Base-by-base conservation (phyloP, 2,329 filamentous ascomycete species). In the Aspergillus novoparasiticus region DNA sequence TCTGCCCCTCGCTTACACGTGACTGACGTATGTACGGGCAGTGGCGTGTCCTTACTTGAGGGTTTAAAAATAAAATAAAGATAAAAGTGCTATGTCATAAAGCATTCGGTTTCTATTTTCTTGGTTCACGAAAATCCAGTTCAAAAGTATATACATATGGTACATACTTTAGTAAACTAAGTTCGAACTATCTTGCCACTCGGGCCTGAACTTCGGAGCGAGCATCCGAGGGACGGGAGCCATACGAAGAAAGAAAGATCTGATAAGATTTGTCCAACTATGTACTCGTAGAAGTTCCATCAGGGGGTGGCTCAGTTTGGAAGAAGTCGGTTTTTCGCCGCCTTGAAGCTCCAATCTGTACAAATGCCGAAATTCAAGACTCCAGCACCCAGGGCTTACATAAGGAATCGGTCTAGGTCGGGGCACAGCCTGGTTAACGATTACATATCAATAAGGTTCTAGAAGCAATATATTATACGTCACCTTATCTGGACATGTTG, bases 191-290 rank as follows among this genome's bases (percentile, higher is more conserved):
- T 28, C 23, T 50, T 50, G 46, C 46, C 46, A 50, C 46, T 32
- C 12, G 16, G 26, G 19, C 16, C 46, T 32, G 26, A 51, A 21
- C 28, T 21, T 32, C 28, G 21, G 48, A 51, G 28, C 30, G 23
- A 50, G 23, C 46, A 11, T 46, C 28, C n/a, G 48, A 30, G 28
- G 3, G 19, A 32, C 26, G 28, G 26, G 21, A 39, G 10, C 21
- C 26, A 36, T 28, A 19, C 51, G 4, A 21, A 39, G n/a, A 39
- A 6, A 14, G 51, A 39, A 55, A 55, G 32, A 64, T 66, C 62
- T 61, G 64, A 66, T 66, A 66, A 66, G 64, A 66, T 66, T 58
- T 23, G 45, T 54, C 41, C 26, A 34, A 21, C 46, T 16, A 28
- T 8, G 26, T 28, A 62, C 45, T 48, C 50, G 19, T 51, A 10